Percentiles rank a stretch among this genome's conserved stretches.
phyloP scores from a whole-genome alignment of 345 rosid species.

The Clarkia xantiana region DNA sequence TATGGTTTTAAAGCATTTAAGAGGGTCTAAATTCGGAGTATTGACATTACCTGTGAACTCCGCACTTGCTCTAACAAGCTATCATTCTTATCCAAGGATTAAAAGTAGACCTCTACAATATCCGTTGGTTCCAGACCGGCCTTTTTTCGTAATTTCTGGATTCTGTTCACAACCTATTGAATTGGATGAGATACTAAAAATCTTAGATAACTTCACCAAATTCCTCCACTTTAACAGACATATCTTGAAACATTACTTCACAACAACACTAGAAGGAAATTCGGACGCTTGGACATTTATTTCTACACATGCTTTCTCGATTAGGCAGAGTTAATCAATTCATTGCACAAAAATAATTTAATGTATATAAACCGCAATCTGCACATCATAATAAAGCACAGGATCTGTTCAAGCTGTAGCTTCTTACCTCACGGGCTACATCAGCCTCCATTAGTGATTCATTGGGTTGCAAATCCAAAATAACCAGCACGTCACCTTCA shows the following conservation, averaged over 20 bases:
- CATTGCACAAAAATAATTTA: neutral
- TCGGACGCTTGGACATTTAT: too few species aligned
- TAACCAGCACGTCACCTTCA: slow-evolving; percentile 88
- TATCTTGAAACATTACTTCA: too few species aligned
- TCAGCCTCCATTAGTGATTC: slow-evolving; percentile 86
- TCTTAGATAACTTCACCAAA: neutral
- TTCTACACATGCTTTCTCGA: too few species aligned
- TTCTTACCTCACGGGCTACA: slow-evolving; percentile 79
- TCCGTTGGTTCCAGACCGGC: slow-evolving; percentile 84
- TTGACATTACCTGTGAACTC: slow-evolving; percentile 49
- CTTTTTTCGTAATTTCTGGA: slow-evolving; percentile 80
- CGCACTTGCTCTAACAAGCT: slow-evolving; percentile 38
- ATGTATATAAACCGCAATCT: neutral
- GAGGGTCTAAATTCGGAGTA: neutral
- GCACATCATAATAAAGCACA: neutral
- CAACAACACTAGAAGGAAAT: too few species aligned
- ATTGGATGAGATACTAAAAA: slow-evolving; percentile 10
- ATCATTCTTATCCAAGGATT: slow-evolving; percentile 53
- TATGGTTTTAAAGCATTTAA: neutral
- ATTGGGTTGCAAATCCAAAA: slow-evolving; percentile 74
- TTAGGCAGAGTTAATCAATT: neutral
- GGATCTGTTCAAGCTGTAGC: neutral
- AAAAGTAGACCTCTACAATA: slow-evolving; percentile 75
- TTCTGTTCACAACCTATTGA: slow-evolving; percentile 56
- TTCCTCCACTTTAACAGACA: too few species aligned